Evolutionary conservation across 1,284 basidiomycete species (phyloP).

Genomic region (Blastosporella zonata): DNA sequence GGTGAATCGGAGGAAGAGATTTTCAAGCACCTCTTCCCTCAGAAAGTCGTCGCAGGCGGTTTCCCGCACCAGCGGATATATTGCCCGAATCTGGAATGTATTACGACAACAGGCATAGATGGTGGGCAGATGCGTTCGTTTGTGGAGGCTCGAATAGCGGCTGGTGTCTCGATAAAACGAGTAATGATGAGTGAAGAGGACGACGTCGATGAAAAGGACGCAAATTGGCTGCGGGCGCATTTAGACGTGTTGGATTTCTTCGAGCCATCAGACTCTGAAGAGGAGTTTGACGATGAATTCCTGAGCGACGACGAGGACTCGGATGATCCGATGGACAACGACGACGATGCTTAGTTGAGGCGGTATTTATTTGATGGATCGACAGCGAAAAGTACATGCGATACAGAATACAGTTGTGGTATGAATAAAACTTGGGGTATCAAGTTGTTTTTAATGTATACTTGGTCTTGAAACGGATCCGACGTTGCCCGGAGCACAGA

Average conservation of each 20-base stretch:
- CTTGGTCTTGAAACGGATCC: slow-evolving; percentile 7
- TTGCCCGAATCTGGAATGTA: slow-evolving; percentile 40
- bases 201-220: slow-evolving; percentile 32
- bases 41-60: slow-evolving; percentile 6
- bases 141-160: slow-evolving; percentile 38
- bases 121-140: slow-evolving; percentile 41
- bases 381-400: slow-evolving; percentile 2
- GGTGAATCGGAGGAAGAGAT: slow-evolving; percentile 32
- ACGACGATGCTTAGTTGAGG: neutral
- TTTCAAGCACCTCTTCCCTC: slow-evolving; percentile 35
- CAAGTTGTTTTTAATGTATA: slow-evolving; percentile 2
- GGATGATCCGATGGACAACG: neutral
- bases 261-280: slow-evolving; percentile 42
- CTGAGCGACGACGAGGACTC: slow-evolving; percentile 8
- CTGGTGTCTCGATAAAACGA: slow-evolving; percentile 41
- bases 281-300: slow-evolving; percentile 29
- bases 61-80: slow-evolving; percentile 19
- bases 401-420: slow-evolving; percentile 9
- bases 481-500: slow-evolving; percentile 1
- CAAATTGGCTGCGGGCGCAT: slow-evolving; percentile 44
- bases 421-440: slow-evolving; percentile 8
- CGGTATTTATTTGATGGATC: neutral
- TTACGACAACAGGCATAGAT: slow-evolving; percentile 43
- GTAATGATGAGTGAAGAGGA: slow-evolving; percentile 45
- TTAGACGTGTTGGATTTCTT: slow-evolving; percentile 48